Evolutionary conservation across 331 rosid species (phyloP).

Genomic region (Acacia pycnantha): DNA sequence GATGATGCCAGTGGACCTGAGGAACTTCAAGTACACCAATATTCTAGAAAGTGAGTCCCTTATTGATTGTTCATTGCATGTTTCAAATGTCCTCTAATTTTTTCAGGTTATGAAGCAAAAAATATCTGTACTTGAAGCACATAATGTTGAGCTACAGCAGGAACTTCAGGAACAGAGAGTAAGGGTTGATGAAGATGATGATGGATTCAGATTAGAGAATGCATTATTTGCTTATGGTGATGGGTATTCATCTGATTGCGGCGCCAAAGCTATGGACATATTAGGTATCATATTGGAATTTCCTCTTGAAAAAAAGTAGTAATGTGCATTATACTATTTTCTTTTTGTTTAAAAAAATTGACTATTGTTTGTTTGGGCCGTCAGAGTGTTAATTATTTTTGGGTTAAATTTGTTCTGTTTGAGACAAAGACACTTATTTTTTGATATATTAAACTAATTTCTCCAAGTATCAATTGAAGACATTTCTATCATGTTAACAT

Average conservation of each 20-base stretch:
- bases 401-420: slow-evolving; percentile 4
- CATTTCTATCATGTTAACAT: slow-evolving; percentile 22
- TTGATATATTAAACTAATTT: slow-evolving; percentile 5
- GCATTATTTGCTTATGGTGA: slow-evolving; percentile 47
- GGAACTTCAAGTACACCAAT: slow-evolving; percentile 71
- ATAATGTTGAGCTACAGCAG: slow-evolving; percentile 66
- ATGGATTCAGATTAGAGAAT: slow-evolving; percentile 49
- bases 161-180: slow-evolving; percentile 74
- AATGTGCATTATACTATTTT: slow-evolving; percentile 5
- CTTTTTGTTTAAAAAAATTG: background rate
- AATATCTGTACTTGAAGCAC: slow-evolving; percentile 85
- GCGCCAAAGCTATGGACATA: slow-evolving; percentile 55
- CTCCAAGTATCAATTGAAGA: background rate
- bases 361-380: background rate
- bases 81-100: slow-evolving; percentile 16
- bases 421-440: background rate
- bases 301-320: slow-evolving; percentile 5
- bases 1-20: slow-evolving; percentile 77
- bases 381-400: background rate
- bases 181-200: slow-evolving; percentile 63
- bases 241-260: slow-evolving; percentile 65
- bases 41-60: slow-evolving; percentile 8
- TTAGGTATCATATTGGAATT: slow-evolving; percentile 49
- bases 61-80: background rate
- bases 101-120: slow-evolving; percentile 80